Base-by-base conservation (phyloP, 768 basidiomycete genomes). In the Naganishia antarctica region DNA sequence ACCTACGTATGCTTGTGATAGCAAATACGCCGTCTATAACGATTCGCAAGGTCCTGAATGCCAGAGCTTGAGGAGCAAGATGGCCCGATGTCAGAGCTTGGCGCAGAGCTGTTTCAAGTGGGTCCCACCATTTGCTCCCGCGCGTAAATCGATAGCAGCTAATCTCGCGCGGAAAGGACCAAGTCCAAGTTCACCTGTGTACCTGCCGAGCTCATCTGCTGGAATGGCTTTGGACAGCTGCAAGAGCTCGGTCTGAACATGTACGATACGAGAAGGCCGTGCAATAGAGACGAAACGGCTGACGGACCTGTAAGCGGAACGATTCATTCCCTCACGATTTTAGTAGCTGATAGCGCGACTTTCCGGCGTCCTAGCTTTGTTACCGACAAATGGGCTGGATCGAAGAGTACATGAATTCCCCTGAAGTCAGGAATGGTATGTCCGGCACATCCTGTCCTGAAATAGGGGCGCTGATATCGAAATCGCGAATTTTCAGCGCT, bases 351-450 rank as follows among this genome's bases (percentile, higher is more conserved):
- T n/a, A n/a, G n/a, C n/a, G n/a, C n/a, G n/a, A n/a, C n/a, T n/a
- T n/a, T n/a, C n/a, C n/a, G n/a, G n/a, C n/a, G n/a, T n/a, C n/a
- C n/a, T n/a, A 40, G 40, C 68, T 78, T 0, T 78, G 78, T 68
- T 80, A 80, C 73, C 66, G 69, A 61, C 82, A 94, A 79, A 86
- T 96, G 83, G 71, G 76, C 18, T 96, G 89, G 89, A 85, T 96
- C 72, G 93, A 96, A 70, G 83, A 81, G 0, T 97, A 86, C 83
- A 81, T 97, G 83, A 96, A 97, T 75, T 79, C 84, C 58, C 82
- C 86, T 4, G 82, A 82, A 63, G 80, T 86, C 75, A 94, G 94
- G 80, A 83, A 82, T n/a, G 84, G 72, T 71, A 45, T 65, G 71
- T 53, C 28, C n/a, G n/a, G n/a, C n/a, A n/a, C n/a, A n/a, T n/a